A percentile compares a stretch with the other conserved stretches of the same genome.
Evolutionary conservation across 805 yeast species (phyloP).

Genomic region (Starmerella powellii): DNA sequence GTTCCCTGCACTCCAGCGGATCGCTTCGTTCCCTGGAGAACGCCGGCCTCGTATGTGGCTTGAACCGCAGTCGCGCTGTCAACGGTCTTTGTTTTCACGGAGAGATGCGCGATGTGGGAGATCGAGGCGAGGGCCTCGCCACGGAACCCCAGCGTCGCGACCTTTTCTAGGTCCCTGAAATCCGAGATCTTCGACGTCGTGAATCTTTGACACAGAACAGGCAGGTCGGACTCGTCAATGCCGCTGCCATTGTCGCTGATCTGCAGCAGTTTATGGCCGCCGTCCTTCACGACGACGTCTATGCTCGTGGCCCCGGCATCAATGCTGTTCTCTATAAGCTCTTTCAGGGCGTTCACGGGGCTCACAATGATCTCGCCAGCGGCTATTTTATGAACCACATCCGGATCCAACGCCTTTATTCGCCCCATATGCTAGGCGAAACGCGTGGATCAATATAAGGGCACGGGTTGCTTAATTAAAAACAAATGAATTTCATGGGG

Average conservation of each 20-base stretch:
- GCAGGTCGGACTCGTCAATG: conserved; percentile 54
- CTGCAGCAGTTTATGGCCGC: conserved; percentile 78
- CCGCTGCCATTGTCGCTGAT: conserved; percentile 86
- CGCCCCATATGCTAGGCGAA: conserved; percentile 3
- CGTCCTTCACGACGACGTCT: conserved; percentile 77
- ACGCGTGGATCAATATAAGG: neutral
- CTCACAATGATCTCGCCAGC: conserved; percentile 94
- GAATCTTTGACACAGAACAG: conserved; percentile 76
- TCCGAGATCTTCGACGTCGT: conserved; percentile 72
- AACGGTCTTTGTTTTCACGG: conserved; percentile 62
- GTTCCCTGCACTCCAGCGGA: conserved; percentile 86
- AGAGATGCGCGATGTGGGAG: conserved; percentile 73
- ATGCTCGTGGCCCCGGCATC: conserved; percentile 70
- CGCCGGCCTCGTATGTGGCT: conserved; percentile 58
- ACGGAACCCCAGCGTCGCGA: conserved; percentile 82
- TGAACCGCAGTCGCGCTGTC: conserved; percentile 57
- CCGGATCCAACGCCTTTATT: conserved; percentile 37
- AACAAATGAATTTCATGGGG: too few relatives aligned
- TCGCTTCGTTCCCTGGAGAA: conserved; percentile 43
- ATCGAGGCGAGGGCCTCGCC: conserved; percentile 96
- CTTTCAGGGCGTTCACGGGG: conserved; percentile 90
- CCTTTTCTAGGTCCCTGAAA: conserved; percentile 61
- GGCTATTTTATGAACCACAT: conserved; percentile 82
- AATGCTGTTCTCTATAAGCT: conserved; percentile 79
- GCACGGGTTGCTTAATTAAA: neutral